Evolutionary conservation across 371 early-diverging fungal genomes (phyloP).

Genomic region (Mortierella sp.): DNA sequence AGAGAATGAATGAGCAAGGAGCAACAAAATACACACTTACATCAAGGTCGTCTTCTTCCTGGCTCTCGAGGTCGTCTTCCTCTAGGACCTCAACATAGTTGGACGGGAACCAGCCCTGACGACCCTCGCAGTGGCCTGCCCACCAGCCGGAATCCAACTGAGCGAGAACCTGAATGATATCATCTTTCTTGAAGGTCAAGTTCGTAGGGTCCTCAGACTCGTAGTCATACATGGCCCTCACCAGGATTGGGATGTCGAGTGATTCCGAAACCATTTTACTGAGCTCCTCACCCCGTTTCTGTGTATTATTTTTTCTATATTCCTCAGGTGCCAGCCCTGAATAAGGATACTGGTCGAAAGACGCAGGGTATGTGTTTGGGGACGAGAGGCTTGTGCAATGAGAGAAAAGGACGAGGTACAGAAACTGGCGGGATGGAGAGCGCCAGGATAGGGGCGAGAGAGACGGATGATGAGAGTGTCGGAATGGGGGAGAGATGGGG

Average conservation of each 20-base stretch:
- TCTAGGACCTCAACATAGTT: constrained; percentile 52
- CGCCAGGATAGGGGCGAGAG: background rate
- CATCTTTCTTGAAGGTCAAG: constrained; percentile 83
- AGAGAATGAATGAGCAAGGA: background rate
- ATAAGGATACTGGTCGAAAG: background rate
- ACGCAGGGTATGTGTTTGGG: background rate
- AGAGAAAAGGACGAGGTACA: background rate
- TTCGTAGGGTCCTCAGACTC: constrained; percentile 73
- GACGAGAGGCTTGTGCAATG: background rate
- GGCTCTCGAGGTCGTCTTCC: constrained; percentile 50
- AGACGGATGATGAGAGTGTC: background rate
- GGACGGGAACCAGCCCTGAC: constrained; percentile 92
- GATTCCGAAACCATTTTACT: constrained; percentile 48
- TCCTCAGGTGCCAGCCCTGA: background rate
- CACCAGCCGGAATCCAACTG: constrained; percentile 94
- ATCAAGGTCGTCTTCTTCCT: constrained; percentile 45
- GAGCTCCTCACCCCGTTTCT: background rate
- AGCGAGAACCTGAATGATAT: constrained; percentile 84
- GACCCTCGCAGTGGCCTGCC: constrained; percentile 80
- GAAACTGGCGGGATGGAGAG: background rate
- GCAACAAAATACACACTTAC: constrained; percentile 20
- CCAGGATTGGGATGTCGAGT: constrained; percentile 59
- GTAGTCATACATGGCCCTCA: constrained; percentile 87
- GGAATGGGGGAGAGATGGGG: background rate
- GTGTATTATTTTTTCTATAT: background rate